A percentile compares a stretch with the other conserved stretches of the same genome.
Evolutionary conservation across 176 grass and related monocot species (phyloP).

Genomic region (Panicum miliaceum): DNA sequence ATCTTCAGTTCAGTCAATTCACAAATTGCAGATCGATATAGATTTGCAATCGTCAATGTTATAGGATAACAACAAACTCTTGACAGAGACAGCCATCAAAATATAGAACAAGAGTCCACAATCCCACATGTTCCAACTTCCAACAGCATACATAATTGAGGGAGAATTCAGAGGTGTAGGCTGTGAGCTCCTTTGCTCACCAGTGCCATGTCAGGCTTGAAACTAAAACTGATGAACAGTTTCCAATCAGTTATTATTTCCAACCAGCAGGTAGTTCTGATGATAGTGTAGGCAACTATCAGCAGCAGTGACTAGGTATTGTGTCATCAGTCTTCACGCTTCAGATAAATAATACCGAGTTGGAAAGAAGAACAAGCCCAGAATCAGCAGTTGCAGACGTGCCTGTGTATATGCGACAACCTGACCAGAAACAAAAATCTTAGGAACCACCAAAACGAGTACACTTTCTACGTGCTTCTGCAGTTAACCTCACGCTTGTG

Average conservation of each 20-base stretch:
- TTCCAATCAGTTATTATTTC: too few species aligned
- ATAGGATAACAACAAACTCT: not conserved
- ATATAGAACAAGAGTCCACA: not conserved
- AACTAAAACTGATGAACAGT: not conserved
- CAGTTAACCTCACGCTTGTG: not conserved
- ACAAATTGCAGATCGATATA: not conserved
- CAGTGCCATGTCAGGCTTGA: not conserved
- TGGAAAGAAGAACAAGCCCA: too few species aligned
- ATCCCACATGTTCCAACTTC: not conserved
- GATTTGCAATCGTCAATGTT: not conserved
- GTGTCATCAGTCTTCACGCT: too few species aligned
- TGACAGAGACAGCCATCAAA: not conserved
- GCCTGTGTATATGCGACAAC: not conserved
- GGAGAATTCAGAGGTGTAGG: not conserved
- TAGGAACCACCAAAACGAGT: conserved; percentile 16
- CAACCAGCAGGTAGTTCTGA: too few species aligned
- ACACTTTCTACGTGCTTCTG: not conserved
- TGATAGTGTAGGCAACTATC: too few species aligned
- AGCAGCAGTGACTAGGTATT: too few species aligned
- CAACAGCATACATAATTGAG: not conserved
- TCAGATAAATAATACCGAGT: too few species aligned
- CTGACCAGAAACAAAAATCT: not conserved
- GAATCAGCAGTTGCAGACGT: not conserved
- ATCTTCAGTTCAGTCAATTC: not conserved
- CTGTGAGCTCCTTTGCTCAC: not conserved